These are phyloP conservation scores for Aspergillus fijiensis DNA, from an alignment of 2,329 filamentous ascomycete genomes.

Conservation along the genomic window DNA sequence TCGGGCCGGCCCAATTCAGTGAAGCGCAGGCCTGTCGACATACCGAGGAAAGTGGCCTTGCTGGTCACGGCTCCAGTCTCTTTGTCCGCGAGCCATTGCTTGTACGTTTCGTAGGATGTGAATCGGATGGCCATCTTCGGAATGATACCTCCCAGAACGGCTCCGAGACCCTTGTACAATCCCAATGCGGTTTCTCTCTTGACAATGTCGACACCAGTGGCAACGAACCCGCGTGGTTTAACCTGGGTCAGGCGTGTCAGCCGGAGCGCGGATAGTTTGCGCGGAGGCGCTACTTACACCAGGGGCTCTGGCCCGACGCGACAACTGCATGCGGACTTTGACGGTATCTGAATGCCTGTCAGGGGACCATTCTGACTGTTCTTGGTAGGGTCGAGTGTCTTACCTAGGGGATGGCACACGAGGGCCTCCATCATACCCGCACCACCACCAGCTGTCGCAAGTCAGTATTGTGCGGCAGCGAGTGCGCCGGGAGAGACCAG, in stretches of 20 bases:
- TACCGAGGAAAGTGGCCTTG: constrained; percentile 69
- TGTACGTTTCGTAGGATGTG: constrained; percentile 95
- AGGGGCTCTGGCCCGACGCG: constrained; percentile 75
- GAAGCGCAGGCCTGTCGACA: constrained; percentile 23
- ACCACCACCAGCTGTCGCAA: constrained; percentile 75
- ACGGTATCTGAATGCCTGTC: constrained; percentile 69
- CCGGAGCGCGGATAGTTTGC: not conserved
- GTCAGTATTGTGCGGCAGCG: constrained; percentile 20
- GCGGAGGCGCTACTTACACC: constrained; percentile 57
- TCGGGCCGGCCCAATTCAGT: not conserved
- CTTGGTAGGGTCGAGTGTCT: constrained; percentile 25
- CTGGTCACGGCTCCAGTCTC: constrained; percentile 67
- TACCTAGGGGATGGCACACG: constrained; percentile 89
- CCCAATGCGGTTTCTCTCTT: constrained; percentile 86
- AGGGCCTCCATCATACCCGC: constrained; percentile 99
- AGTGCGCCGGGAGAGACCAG: constrained; percentile 6
- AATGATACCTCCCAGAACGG: constrained; percentile 91
- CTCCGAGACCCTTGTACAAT: constrained; percentile 97
- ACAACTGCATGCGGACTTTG: constrained; percentile 99
- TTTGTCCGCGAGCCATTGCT: constrained; percentile 72
- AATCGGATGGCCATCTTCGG: constrained; percentile 99
- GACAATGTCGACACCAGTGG: constrained; percentile 82
- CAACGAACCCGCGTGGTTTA: constrained; percentile 82
- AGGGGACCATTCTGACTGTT: constrained; percentile 18
- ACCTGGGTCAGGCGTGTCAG: constrained; percentile 39